Conservation (phyloP, 129 eudicot species). For the Centaurea solstitialis region DNA sequence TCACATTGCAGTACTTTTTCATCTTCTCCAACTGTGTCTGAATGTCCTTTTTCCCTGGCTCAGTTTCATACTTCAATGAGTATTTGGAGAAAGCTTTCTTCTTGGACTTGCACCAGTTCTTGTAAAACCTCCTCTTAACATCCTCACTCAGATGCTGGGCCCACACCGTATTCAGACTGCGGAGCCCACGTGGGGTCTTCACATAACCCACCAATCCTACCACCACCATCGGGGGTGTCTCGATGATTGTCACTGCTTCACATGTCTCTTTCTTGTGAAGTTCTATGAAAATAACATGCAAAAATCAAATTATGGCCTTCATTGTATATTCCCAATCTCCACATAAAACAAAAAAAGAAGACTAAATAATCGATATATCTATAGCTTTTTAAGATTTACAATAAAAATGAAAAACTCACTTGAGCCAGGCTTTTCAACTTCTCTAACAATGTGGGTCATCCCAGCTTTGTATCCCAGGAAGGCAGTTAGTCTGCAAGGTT, state of each 20-base stretch:
- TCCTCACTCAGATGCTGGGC: constrained; percentile 71
- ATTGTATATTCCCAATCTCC: background rate
- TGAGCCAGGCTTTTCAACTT: constrained; percentile 73
- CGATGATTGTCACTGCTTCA: constrained; percentile 62
- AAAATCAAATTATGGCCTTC: background rate
- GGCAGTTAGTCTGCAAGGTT: constrained; percentile 63
- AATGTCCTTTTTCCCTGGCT: constrained; percentile 52
- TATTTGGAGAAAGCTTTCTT: constrained; percentile 53
- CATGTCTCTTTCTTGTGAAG: constrained; percentile 72
- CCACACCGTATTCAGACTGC: constrained; percentile 52
- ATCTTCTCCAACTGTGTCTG: constrained; percentile 52
- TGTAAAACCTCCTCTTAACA: constrained; percentile 55
- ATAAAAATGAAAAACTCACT: constrained; percentile 31
- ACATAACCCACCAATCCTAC: constrained; percentile 68
- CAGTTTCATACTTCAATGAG: constrained; percentile 43
- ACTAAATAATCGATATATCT: background rate
- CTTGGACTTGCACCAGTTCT: constrained; percentile 65
- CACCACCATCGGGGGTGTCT: constrained; percentile 60
- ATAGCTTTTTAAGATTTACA: background rate
- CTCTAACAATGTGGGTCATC: constrained; percentile 71
- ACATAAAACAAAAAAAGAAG: background rate
- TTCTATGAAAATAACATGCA: constrained; percentile 28
- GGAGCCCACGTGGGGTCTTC: constrained; percentile 66
- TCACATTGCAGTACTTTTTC: constrained; percentile 63
- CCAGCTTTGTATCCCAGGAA: constrained; percentile 77